Percentiles rank a stretch among this genome's conserved stretches.
Evolutionary conservation across 352 stramenopile species (phyloP).

Genomic region (Globisporangium paddicum): DNA sequence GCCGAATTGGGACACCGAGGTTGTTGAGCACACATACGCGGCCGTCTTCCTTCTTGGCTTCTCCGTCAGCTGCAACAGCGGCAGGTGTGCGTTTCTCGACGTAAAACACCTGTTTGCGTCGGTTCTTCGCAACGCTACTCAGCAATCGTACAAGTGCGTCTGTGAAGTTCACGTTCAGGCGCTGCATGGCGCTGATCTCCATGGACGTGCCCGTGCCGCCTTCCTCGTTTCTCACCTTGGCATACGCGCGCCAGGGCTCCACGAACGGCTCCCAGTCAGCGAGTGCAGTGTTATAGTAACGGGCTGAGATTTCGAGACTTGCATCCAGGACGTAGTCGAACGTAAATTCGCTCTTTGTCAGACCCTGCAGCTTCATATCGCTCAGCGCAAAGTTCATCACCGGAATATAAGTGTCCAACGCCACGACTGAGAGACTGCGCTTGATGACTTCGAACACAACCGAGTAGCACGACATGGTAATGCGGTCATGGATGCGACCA

Average conservation of each 20-base stretch:
- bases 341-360: slow-evolving; percentile 68
- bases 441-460: slow-evolving; percentile 90
- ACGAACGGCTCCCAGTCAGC: slow-evolving; percentile 87
- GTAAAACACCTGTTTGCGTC: slow-evolving; percentile 65
- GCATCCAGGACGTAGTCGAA: slow-evolving; percentile 64
- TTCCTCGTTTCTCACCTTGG: slow-evolving; percentile 52
- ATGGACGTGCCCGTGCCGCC: slow-evolving; percentile 54
- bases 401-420: slow-evolving; percentile 86
- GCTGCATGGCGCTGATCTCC: slow-evolving; percentile 78
- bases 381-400: slow-evolving; percentile 87
- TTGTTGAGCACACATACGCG: slow-evolving; percentile 88
- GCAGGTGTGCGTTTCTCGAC: slow-evolving; percentile 72
- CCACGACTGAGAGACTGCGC: slow-evolving; percentile 81
- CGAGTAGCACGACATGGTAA: slow-evolving; percentile 67
- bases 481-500: slow-evolving; percentile 63
- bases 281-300: slow-evolving; percentile 87
- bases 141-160: slow-evolving; percentile 77
- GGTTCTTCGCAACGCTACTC: slow-evolving; percentile 75
- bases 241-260: slow-evolving; percentile 79
- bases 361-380: slow-evolving; percentile 73
- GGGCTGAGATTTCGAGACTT: slow-evolving; percentile 73
- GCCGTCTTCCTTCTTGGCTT: slow-evolving; percentile 81
- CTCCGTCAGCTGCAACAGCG: slow-evolving; percentile 67
- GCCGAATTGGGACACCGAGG: slow-evolving; percentile 79
- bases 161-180: slow-evolving; percentile 85